A percentile compares a stretch with the other conserved stretches of the same genome.
These are phyloP conservation scores for Chlorencoelia australis DNA, from an alignment of 2,329 filamentous ascomycete species.

Conservation along the genomic window DNA sequence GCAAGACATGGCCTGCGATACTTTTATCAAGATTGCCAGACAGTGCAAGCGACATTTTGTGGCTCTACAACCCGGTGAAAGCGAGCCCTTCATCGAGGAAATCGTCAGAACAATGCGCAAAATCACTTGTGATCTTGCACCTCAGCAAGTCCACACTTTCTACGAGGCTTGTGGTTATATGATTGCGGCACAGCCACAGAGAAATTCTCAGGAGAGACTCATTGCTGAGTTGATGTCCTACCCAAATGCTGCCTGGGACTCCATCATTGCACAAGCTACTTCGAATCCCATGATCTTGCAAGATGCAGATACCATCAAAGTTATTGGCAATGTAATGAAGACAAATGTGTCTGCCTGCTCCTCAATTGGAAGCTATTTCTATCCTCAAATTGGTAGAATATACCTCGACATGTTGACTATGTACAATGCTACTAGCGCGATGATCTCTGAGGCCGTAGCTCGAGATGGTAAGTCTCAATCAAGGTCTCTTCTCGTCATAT, in stretches of 20 bases:
- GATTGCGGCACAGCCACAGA: conserved; percentile 96
- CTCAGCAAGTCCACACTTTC: conserved; percentile 97
- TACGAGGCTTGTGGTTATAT: conserved; percentile 99
- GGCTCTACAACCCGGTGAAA: conserved; percentile 86
- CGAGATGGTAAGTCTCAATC: conserved; percentile 54
- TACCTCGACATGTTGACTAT: conserved; percentile 98
- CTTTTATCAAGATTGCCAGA: conserved; percentile 98
- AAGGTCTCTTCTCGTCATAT: not conserved
- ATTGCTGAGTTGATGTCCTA: conserved; percentile 88
- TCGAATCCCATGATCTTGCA: conserved; percentile 78
- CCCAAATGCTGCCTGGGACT: conserved; percentile 90
- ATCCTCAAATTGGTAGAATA: conserved; percentile 93
- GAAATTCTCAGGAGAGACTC: conserved; percentile 82
- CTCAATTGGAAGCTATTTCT: conserved; percentile 94
- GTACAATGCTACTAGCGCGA: conserved; percentile 92
- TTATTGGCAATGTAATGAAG: conserved; percentile 99
- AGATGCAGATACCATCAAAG: conserved; percentile 91
- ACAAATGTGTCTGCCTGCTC: conserved; percentile 98
- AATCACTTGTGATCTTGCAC: conserved; percentile 89
- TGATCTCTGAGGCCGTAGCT: conserved; percentile 88
- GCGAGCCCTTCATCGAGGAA: conserved; percentile 95
- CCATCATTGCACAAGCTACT: conserved; percentile 82
- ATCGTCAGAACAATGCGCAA: conserved; percentile 93
- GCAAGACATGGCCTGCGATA: conserved; percentile 99
- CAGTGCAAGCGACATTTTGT: conserved; percentile 98